Conservation (phyloP, 1,284 basidiomycete genomes). For the Cutaneotrichosporon cavernicola region DNA sequence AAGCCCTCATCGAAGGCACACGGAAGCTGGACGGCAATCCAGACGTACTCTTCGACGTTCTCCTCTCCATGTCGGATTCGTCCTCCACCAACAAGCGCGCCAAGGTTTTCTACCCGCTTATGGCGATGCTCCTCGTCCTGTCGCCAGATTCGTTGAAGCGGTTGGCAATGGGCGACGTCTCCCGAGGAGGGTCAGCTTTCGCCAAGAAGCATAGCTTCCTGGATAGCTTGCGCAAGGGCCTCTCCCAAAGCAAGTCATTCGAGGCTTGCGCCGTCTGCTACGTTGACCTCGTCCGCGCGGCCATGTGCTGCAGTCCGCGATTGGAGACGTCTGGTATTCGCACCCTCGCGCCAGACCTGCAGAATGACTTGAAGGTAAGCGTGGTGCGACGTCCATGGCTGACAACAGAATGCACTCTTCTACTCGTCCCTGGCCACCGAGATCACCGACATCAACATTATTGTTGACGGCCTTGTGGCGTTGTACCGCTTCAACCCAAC, state of each 20-base stretch:
- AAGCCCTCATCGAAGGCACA: slow-evolving; percentile 63
- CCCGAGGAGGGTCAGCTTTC: slow-evolving; percentile 36
- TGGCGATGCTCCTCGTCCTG: slow-evolving; percentile 72
- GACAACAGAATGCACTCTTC: slow-evolving; percentile 41
- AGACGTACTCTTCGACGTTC: slow-evolving; percentile 76
- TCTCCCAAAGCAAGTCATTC: slow-evolving; percentile 37
- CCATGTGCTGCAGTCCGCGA: slow-evolving; percentile 63
- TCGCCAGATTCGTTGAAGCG: slow-evolving; percentile 69
- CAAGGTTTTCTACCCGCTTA: slow-evolving; percentile 73
- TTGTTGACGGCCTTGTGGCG: slow-evolving; percentile 70
- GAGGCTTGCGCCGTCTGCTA: slow-evolving; percentile 61
- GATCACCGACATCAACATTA: slow-evolving; percentile 75
- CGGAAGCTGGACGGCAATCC: slow-evolving; percentile 74
- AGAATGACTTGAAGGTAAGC: slow-evolving; percentile 65
- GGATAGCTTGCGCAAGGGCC: slow-evolving; percentile 51
- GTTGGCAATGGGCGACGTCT: slow-evolving; percentile 50
- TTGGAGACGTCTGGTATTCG: slow-evolving; percentile 64
- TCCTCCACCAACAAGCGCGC: slow-evolving; percentile 44
- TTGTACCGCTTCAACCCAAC: slow-evolving; percentile 68
- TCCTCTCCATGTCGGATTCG: slow-evolving; percentile 62
- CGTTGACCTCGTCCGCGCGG: slow-evolving; percentile 78
- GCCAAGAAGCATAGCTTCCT: slow-evolving; percentile 54
- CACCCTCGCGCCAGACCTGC: slow-evolving; percentile 66
- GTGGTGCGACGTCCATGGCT: not conserved
- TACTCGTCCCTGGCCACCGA: slow-evolving; percentile 31